Base-by-base conservation (phyloP, 106 monocot genomes). In the Dendrobium huoshanense region DNA sequence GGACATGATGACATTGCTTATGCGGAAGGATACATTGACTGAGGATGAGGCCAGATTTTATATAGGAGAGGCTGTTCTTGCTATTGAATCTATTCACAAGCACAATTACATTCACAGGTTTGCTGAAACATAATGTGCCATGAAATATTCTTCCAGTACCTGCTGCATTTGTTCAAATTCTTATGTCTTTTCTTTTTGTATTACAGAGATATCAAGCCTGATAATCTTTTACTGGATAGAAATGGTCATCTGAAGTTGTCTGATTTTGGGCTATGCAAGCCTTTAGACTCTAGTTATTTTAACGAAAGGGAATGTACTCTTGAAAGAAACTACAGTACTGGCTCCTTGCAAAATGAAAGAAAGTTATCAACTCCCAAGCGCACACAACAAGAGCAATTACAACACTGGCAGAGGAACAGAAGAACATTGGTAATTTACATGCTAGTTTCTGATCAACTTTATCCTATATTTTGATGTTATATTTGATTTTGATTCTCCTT, bases 61-160 rank as follows among this genome's bases (percentile, higher is more conserved):
- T 81, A 77, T 94, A 73, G 97, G 81, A 22, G 89, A 97, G 77
- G 68, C 90, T 78, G 88, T 97, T 82, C 89, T 97, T 41, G 94
- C 97, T 41, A 92, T 97, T 72, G 94, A 97, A 84, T 94, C 97
- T n/a, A 97, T 97, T 68, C 97, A 97, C 89, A 97, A 88, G 82
- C 91, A 94, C 81, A 94, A 97, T 83, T 97, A 97, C 77, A 92
- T 97, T 80, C 94, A 97, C 81, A 97, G 97, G 94, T 97, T 81
- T 78, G 73, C 72, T 5, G 4, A 61, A 54, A 43, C 33, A 65
- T 51, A 68, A 13, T 54, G 7, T 47, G 1, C 47, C 18, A 56
- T 31, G 79, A 33, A 67, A 18, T 17, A 25, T 41, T 59, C n/a
- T 3, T 2, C 40, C 16, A 5, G 3, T 82, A 77, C 8, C 16